Base-by-base conservation (phyloP, 805 yeast genomes). In the Candida tibetensis region DNA sequence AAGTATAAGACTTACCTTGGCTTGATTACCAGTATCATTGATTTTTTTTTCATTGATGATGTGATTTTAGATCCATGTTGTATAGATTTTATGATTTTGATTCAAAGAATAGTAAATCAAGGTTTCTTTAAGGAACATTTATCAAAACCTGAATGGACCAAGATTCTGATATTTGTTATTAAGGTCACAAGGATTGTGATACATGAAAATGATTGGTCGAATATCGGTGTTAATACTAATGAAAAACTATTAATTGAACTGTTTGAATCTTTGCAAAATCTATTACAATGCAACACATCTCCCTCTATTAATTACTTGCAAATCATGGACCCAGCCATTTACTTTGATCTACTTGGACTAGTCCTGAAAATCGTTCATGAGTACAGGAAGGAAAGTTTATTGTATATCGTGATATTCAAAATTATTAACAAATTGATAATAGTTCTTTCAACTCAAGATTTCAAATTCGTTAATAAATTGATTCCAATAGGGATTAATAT, bases 371-470 rank as follows among this genome's bases (percentile, higher is more conserved):
- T 58, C 1, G 34, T 46, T 5, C 37, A 40, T 5, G 16, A 32
- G 2, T 49, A 41, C 32, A 52, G 48, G 40, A 56, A 53, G 22
- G 70, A 65, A 36, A 51, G 45, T 30, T 35, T 52, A 2, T 35
- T 58, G 16, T 41, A 55, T 17, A 45, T 59, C 2, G 35, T 45
- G 5, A 37, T 57, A 2, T 50, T 80, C 30, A 64, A 65, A 36
- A 54, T 81, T 12, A 53, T 74, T 13, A 81, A 80, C 50, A 66
- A 64, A 25, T 47, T 71, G 3, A 46, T 80, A 5, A 45, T 72
- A 0, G 56, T 62, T n/a, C 51, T 71, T 4, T 62, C 76, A 2
- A 66, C 74, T 0, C 52, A 62, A 4, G 65, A 76, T 46, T 50
- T 72, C 5, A 38, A 51, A 4, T 50, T 64, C 15, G 65, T 74